These are phyloP conservation scores for Orbilia blumenaviensis DNA, from an alignment of 2,329 filamentous ascomycete species.

Conservation along the genomic window DNA sequence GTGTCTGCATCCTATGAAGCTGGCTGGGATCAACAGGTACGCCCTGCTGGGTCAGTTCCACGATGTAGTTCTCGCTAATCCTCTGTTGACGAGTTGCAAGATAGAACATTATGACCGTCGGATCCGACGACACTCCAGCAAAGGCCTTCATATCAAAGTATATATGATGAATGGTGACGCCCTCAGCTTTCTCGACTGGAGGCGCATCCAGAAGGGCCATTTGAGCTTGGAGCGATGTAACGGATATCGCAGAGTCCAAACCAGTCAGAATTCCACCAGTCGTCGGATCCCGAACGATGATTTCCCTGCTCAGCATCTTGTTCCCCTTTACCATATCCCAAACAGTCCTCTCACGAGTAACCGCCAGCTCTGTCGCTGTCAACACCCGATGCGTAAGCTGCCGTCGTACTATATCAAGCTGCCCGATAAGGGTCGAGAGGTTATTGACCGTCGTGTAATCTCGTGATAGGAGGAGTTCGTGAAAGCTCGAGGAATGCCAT, in stretches of 20 bases:
- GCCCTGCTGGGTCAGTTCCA: constrained; percentile 79
- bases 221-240: constrained; percentile 88
- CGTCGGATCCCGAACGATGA: constrained; percentile 89
- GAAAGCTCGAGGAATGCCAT: constrained; percentile 97
- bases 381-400: constrained; percentile 95
- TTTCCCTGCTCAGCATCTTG: constrained; percentile 89
- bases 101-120: constrained; percentile 78
- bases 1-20: constrained; percentile 76
- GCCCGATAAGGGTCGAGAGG: constrained; percentile 79
- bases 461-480: constrained; percentile 84
- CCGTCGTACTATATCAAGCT: constrained; percentile 83
- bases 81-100: constrained; percentile 76
- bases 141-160: constrained; percentile 86
- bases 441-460: constrained; percentile 83
- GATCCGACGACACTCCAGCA: constrained; percentile 77
- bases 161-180: constrained; percentile 79
- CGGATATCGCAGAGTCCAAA: constrained; percentile 89
- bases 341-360: constrained; percentile 84
- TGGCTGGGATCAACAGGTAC: constrained; percentile 72
- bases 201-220: constrained; percentile 92
- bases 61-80: constrained; percentile 82
- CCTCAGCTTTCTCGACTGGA: constrained; percentile 73
- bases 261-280: constrained; percentile 88
- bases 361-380: constrained; percentile 82
- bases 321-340: constrained; percentile 96